These are phyloP conservation scores for Grosmannia clavigera DNA, from an alignment of 2,329 filamentous ascomycete genomes.

Conservation along the genomic window DNA sequence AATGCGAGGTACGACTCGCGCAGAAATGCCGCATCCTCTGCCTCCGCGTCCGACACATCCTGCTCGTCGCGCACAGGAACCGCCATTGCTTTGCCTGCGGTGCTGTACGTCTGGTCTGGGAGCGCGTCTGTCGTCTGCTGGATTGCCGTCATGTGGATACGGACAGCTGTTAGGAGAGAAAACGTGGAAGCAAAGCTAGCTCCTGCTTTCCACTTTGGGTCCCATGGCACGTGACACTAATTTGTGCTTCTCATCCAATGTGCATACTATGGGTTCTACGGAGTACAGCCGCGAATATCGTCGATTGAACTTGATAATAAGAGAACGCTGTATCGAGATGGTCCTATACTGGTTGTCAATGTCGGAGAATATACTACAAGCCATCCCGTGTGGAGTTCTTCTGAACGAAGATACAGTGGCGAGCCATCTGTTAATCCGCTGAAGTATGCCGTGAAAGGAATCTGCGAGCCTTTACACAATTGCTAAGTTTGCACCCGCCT, in stretches of 20 bases:
- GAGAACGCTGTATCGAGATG: too few species aligned
- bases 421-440: too few species aligned
- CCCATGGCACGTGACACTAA: background rate
- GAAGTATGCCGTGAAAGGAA: too few species aligned
- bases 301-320: background rate
- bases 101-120: background rate
- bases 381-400: too few species aligned
- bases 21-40: constrained; percentile 30
- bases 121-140: background rate
- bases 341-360: too few species aligned
- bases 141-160: background rate
- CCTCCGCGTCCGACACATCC: background rate
- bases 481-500: too few species aligned
- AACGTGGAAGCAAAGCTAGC: background rate
- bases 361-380: too few species aligned
- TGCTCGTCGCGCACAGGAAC: background rate
- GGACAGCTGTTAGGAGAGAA: background rate
- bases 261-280: background rate
- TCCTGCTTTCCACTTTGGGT: background rate
- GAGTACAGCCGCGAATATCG: background rate
- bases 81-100: background rate
- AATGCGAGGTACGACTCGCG: constrained; percentile 49
- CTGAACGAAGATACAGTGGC: too few species aligned
- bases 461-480: too few species aligned
- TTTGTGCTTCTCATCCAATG: too few species aligned